These are phyloP conservation scores for Raddia distichophylla DNA, from an alignment of 176 grass and related monocot genomes.

Conservation along the genomic window DNA sequence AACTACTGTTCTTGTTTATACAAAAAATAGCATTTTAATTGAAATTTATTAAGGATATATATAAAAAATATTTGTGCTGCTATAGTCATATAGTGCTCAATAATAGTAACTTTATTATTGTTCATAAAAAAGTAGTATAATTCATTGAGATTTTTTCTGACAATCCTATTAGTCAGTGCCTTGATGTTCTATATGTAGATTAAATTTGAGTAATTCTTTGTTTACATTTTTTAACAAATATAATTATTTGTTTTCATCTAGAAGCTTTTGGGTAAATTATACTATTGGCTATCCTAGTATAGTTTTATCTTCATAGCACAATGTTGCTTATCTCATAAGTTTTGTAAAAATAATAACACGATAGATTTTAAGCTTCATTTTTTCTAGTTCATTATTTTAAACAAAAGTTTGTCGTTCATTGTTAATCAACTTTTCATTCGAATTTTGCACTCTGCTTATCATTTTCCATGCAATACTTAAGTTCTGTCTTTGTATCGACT, in stretches of 20 bases:
- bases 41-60: neutral
- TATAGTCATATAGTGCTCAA: conserved; percentile 4
- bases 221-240: neutral
- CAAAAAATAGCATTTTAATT: neutral
- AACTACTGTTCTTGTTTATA: neutral
- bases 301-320: neutral
- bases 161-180: conserved; percentile 1
- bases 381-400: neutral
- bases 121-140: neutral
- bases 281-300: conserved; percentile 4
- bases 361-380: neutral
- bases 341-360: neutral
- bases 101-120: neutral
- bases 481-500: conserved; percentile 17
- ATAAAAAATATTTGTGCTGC: neutral
- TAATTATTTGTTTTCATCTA: neutral
- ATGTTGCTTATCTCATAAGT: neutral
- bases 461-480: conserved; percentile 26
- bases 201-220: neutral
- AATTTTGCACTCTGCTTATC: neutral
- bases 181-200: neutral
- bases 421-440: conserved; percentile 9
- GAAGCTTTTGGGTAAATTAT: conserved; percentile 9
- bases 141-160: neutral
- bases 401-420: neutral